Conservation (phyloP, 306 rosid genomes). For the Sphenostylis stenocarpa region DNA sequence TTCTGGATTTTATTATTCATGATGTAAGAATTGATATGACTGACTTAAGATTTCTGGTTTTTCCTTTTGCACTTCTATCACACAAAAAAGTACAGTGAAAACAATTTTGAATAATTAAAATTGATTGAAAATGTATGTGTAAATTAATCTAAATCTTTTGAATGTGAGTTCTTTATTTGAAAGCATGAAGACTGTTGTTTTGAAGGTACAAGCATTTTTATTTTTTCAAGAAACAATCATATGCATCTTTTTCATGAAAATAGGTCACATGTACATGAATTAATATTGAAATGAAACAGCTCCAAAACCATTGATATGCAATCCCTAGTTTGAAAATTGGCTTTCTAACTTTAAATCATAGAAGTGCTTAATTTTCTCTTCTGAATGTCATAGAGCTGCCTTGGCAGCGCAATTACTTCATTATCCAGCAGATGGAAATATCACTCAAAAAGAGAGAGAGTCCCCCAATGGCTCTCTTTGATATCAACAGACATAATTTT, state of each 20-base stretch:
- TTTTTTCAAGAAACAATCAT: not conserved
- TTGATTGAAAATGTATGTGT: not conserved
- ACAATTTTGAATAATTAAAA: not conserved
- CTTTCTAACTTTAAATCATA: not conserved
- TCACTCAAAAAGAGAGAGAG: not conserved
- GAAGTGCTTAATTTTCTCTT: not conserved
- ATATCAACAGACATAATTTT: not conserved
- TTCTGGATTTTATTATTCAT: not conserved
- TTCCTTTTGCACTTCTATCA: not conserved
- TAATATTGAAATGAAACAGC: not conserved
- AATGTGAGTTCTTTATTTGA: not conserved
- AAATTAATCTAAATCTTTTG: not conserved
- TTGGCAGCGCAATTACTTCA: not conserved
- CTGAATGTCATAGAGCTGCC: not conserved
- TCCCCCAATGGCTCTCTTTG: conserved; percentile 3
- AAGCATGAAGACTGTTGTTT: not conserved
- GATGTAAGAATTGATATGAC: not conserved
- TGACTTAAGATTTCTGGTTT: too few species aligned
- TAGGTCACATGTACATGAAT: not conserved
- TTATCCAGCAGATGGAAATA: conserved; percentile 10
- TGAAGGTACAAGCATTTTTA: not conserved
- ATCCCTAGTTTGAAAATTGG: not conserved
- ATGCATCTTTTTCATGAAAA: too few species aligned
- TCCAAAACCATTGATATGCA: not conserved
- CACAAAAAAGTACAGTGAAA: not conserved